Percentiles rank a stretch among this genome's conserved stretches.
phyloP scores from a whole-genome alignment of 2,329 filamentous ascomycete genomes.

The Botrytis fabae region DNA sequence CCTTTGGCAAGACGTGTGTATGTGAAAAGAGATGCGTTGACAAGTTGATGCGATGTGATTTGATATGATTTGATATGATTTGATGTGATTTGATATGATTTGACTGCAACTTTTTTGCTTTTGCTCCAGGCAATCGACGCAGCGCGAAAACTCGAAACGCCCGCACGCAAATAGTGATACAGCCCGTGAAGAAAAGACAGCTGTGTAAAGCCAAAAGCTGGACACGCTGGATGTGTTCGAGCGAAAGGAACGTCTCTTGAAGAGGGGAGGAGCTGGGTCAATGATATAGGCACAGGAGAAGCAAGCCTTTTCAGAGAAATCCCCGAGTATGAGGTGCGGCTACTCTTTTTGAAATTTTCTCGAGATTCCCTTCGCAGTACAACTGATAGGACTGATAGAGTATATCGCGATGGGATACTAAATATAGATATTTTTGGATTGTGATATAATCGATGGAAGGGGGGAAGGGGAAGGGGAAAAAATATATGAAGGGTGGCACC shows the following conservation, averaged over 20 bases:
- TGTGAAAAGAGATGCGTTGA: background rate
- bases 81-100: slow-evolving; percentile 2
- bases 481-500: slow-evolving; percentile 6
- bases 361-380: background rate
- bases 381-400: slow-evolving; percentile 23
- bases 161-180: slow-evolving; percentile 12
- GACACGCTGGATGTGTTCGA: background rate
- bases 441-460: slow-evolving; percentile 4
- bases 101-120: background rate
- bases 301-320: background rate
- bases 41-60: slow-evolving; percentile 4
- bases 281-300: background rate
- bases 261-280: background rate
- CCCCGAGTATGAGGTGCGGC: background rate
- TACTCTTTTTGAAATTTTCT: background rate
- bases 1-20: background rate
- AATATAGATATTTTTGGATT: slow-evolving; percentile 23
- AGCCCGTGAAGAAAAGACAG: background rate
- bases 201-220: background rate
- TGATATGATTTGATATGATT: background rate
- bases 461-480: background rate
- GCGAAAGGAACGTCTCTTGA: background rate
- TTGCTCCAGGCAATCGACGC: slow-evolving; percentile 16
- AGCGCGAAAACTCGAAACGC: slow-evolving; percentile 12
- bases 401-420: slow-evolving; percentile 17